These are phyloP conservation scores for Kandelia obovata DNA, from an alignment of 345 rosid species.

Conservation along the genomic window DNA sequence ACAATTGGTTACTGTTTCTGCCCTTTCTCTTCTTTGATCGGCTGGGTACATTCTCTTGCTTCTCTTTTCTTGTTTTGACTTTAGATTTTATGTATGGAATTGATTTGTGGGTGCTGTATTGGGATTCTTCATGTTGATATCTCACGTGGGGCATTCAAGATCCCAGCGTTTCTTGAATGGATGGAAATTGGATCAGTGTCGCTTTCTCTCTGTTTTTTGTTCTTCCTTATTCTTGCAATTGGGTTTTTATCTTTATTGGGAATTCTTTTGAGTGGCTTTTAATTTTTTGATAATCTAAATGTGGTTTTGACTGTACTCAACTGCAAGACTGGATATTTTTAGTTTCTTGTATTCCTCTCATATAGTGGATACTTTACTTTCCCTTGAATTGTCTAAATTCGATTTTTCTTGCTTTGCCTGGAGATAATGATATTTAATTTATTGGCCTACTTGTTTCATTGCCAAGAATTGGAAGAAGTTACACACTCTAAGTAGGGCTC, in stretches of 20 bases:
- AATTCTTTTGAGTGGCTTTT: constrained; percentile 2
- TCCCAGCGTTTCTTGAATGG: constrained; percentile 7
- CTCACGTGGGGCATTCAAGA: constrained; percentile 15
- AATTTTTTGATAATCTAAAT: constrained; percentile 5
- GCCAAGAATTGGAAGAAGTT: neutral
- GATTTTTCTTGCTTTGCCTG: neutral
- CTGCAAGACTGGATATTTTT: neutral
- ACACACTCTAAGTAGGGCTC: neutral
- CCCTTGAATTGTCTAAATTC: neutral
- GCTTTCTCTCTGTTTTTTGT: neutral
- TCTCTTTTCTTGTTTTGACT: constrained; percentile 1
- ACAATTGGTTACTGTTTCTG: constrained; percentile 25
- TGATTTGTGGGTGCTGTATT: constrained; percentile 1
- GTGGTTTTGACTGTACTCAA: constrained; percentile 17
- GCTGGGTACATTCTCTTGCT: constrained; percentile 44
- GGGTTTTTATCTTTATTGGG: neutral
- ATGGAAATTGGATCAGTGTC: constrained; percentile 13
- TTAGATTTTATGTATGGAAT: neutral
- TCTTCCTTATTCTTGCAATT: constrained; percentile 10
- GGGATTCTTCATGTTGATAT: constrained; percentile 1
- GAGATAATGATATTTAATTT: neutral
- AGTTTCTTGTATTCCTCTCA: neutral
- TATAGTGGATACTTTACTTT: neutral
- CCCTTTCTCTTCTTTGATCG: constrained; percentile 39
- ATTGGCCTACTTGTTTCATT: neutral